phyloP scores from a whole-genome alignment of 2,329 filamentous ascomycete species.

The Talaromyces marneffei region DNA sequence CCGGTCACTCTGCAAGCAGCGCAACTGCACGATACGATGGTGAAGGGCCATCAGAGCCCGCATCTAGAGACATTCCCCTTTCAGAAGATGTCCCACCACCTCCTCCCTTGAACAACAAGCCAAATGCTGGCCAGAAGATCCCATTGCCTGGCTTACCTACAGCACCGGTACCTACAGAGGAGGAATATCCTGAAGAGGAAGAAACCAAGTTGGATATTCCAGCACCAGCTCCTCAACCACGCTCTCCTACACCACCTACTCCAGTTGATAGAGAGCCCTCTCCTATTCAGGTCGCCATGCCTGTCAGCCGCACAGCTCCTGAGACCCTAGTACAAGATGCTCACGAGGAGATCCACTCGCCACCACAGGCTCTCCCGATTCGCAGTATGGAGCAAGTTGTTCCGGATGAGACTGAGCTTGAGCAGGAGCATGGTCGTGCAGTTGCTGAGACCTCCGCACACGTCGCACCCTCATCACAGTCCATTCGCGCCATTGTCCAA shows the following conservation, averaged over 20 bases:
- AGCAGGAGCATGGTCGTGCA: constrained; percentile 56
- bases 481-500: constrained; percentile 70
- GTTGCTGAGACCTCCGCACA: constrained; percentile 53
- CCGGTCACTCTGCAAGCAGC: constrained; percentile 55
- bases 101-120: constrained; percentile 65
- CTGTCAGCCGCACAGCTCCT: constrained; percentile 60
- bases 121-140: constrained; percentile 61
- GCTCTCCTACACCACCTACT: constrained; percentile 46
- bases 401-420: constrained; percentile 58
- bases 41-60: constrained; percentile 43
- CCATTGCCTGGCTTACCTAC: constrained; percentile 66
- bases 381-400: constrained; percentile 58
- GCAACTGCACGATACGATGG: constrained; percentile 47
- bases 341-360: constrained; percentile 37
- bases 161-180: constrained; percentile 35
- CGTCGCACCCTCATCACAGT: constrained; percentile 46
- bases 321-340: constrained; percentile 37
- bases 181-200: constrained; percentile 42
- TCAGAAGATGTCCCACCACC: constrained; percentile 36
- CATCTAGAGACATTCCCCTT: constrained; percentile 51
- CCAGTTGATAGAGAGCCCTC: constrained; percentile 53
- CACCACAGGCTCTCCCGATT: constrained; percentile 51
- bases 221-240: constrained; percentile 42
- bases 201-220: constrained; percentile 31
- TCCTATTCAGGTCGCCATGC: constrained; percentile 79